Evolutionary conservation across 2,329 filamentous ascomycete species (phyloP), one percentile per base, ranked within the genome.

Genomic region (Atkinsonella hypoxylon): DNA sequence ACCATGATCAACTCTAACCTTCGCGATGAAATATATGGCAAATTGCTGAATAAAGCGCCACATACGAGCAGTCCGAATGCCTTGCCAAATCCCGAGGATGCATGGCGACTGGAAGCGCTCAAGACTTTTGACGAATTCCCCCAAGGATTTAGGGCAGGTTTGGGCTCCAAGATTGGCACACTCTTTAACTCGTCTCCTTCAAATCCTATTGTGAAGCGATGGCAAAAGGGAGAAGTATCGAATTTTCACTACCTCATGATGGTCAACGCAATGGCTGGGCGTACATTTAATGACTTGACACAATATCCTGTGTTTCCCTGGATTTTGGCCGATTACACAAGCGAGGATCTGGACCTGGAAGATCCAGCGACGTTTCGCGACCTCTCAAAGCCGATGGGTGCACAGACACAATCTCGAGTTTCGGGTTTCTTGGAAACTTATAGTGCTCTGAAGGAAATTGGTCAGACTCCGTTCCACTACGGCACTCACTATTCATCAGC

Each of bases 231-330:
- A 12, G 93, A 98, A 61, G 89, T 97, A 47, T 97, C 91, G 13
- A 98, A 98, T 65, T 98, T 98, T 61, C 89, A 97, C 66, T 98
- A 98, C 62, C 78, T 98, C 36, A 98, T 98, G 91, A 82, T 96
- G 53, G 83, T 98, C 62, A 98, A 98, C 62, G 97, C 93, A 0
- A 88, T 98, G 78, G 94, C 94, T 30, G 93, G 93, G 2, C 78
- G 93, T 48, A 97, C 93, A 0, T 98, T 98, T 71, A 98, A 98
- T 62, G 93, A 98, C 62, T 74, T 98, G 17, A 98, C 93, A 0
- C 94, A 98, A 61, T 98, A 98, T 61, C 93, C 93, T 0, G 90
- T 98, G 17, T 98, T 98, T 57, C 93, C 93, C 0, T 98, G 93
- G 93, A 84, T 98, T 3, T 72, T 98, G 44, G 90, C 93, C 0